Percentiles rank a stretch among this genome's conserved stretches.
These are phyloP conservation scores for Iris macrosiphon DNA, from an alignment of 106 monocot genomes.

Conservation along the genomic window DNA sequence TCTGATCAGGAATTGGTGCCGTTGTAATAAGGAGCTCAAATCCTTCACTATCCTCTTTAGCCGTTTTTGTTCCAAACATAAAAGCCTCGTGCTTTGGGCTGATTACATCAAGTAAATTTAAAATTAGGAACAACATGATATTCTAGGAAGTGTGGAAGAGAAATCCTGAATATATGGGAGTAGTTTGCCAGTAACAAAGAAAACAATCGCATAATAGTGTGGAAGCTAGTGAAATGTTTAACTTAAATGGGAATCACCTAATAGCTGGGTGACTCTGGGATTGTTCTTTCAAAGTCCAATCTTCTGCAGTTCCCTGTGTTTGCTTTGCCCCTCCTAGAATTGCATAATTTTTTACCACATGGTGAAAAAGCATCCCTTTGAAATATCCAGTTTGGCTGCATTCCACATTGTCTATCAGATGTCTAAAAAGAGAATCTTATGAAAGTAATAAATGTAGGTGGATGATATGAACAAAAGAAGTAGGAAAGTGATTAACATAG, in stretches of 20 bases:
- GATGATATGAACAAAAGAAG: background rate
- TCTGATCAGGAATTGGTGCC: constrained; percentile 70
- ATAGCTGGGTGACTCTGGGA: constrained; percentile 26
- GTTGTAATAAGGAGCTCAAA: constrained; percentile 82
- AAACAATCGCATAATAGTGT: background rate
- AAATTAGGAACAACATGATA: background rate
- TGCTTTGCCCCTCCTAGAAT: constrained; percentile 65
- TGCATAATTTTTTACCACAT: constrained; percentile 69
- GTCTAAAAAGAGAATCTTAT: background rate
- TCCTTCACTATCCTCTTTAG: constrained; percentile 35
- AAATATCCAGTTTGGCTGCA: constrained; percentile 65
- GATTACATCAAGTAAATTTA: constrained; percentile 7
- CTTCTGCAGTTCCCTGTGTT: constrained; percentile 35
- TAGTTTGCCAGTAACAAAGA: no score
- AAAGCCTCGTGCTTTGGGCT: constrained; percentile 85
- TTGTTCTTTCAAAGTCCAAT: constrained; percentile 68
- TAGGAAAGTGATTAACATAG: no score
- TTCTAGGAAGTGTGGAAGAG: background rate
- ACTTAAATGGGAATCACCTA: constrained; percentile 30
- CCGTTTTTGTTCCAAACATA: constrained; percentile 70
- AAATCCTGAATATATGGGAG: background rate
- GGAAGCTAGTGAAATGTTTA: background rate
- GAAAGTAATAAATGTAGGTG: background rate
- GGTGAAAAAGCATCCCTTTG: constrained; percentile 63
- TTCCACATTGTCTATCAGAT: constrained; percentile 9